Evolutionary conservation across 1,284 basidiomycete species (phyloP).

Genomic region (Tetrapyrgos nigripes): DNA sequence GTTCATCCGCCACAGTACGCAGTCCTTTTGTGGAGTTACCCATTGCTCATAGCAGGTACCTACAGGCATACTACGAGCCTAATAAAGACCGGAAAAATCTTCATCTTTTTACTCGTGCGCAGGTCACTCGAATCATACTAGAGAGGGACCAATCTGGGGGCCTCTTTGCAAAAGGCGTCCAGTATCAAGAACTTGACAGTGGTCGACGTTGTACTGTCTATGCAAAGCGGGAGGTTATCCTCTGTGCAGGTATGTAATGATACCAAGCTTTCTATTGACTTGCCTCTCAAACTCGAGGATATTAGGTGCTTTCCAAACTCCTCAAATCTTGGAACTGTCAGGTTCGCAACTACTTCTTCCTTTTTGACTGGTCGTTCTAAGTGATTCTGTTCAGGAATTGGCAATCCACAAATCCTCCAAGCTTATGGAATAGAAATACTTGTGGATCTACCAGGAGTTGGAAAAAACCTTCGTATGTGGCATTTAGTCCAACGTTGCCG

Average conservation of each 20-base stretch:
- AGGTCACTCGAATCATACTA: background rate
- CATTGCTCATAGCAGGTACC: too few relatives aligned
- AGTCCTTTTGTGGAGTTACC: too few relatives aligned
- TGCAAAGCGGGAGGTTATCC: conserved; percentile 6
- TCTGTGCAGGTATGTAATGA: conserved; percentile 8
- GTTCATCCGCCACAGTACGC: too few relatives aligned
- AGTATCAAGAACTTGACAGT: conserved; percentile 1
- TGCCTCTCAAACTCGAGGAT: background rate
- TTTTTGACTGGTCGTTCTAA: background rate
- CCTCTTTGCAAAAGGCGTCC: conserved; percentile 1
- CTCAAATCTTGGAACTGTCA: conserved; percentile 11
- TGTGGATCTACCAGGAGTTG: conserved; percentile 12
- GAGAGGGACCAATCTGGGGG: background rate
- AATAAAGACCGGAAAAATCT: conserved; percentile 8
- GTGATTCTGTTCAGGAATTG: conserved; percentile 1
- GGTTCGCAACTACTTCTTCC: background rate
- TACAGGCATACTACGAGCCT: conserved; percentile 15
- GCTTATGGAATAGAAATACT: background rate
- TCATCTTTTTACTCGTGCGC: background rate
- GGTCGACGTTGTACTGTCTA: background rate
- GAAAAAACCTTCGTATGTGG: conserved; percentile 16
- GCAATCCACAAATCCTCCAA: conserved; percentile 2
- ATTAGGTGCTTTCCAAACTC: conserved; percentile 13
- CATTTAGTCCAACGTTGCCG: background rate
- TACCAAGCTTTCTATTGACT: background rate